Base-by-base conservation (phyloP, 257 asterid genomes). In the Rehmannia glutinosa region DNA sequence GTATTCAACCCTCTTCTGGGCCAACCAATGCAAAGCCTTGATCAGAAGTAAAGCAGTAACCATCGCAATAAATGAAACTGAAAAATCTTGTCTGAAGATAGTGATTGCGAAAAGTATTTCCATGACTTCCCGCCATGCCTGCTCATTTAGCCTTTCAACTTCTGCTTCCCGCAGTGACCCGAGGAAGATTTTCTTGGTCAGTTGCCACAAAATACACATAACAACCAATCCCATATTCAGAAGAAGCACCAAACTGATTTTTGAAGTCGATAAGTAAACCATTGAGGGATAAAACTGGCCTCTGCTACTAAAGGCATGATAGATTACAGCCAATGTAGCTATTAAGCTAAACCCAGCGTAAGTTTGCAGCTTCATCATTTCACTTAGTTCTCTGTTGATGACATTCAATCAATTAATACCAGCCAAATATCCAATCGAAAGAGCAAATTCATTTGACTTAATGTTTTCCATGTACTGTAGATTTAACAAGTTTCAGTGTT, bases 1-100 rank as follows among this genome's bases (percentile, higher is more conserved):
- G 84, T 90, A 93, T 64, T 93, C 99, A 30, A 93, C 96, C 75
- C 99, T 83, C 86, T 93, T 93, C 67, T 93, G 99, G 64, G 95
- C 97, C 88, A 93, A 78, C 99, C 99, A 93, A 75, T 93, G 99
- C 91, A 93, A 80, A 58, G 96, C 88, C 79, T 93, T 93, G 73
- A 93, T 86, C 81, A 93, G 81, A 68, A 93, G 85, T 71, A 93
- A 87, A 15, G 96, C 81, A 41, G 97, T 88, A 39, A 93, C 95
- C 97, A 86, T 85, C 0, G 89, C 92, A 5, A 93, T 90, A 74
- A 93, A 93, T 2, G 81, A 68, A 58, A 86, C 96, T 0, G 99
- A 93, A 73, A 93, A 93, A 64, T 90, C 96, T 79, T 90, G 97
- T 35, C 99, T 81, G 80, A 93, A 93, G 73, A 93, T 93, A 59